These are phyloP conservation scores for Apiotrichum akiyoshidainum DNA, from an alignment of 1,284 basidiomycete species.

Conservation along the genomic window DNA sequence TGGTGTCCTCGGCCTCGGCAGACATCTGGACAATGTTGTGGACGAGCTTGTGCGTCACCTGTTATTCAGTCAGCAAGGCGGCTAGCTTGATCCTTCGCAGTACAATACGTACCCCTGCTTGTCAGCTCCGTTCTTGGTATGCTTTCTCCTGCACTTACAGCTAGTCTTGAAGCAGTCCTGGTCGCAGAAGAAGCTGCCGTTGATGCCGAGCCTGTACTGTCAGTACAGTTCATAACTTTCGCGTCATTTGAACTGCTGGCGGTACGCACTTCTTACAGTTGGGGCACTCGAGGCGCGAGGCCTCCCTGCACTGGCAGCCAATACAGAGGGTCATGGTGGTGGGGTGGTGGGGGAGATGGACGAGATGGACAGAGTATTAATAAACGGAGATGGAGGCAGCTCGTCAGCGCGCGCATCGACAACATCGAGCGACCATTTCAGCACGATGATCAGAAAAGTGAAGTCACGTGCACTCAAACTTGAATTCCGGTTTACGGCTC, in stretches of 20 bases:
- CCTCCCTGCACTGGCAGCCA: slow-evolving; percentile 47
- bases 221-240: background rate
- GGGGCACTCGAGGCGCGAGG: slow-evolving; percentile 49
- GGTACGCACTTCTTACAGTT: slow-evolving; percentile 49
- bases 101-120: background rate
- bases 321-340: slow-evolving; percentile 30
- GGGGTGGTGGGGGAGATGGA: background rate
- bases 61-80: slow-evolving; percentile 3
- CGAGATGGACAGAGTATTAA: too few species aligned
- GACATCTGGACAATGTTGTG: slow-evolving; percentile 48
- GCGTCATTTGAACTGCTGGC: too few species aligned
- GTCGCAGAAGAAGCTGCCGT: slow-evolving; percentile 52
- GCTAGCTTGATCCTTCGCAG: background rate
- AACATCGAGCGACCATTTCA: too few species aligned
- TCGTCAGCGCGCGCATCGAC: too few species aligned
- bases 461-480: too few species aligned
- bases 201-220: slow-evolving; percentile 45
- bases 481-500: too few species aligned
- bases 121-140: slow-evolving; percentile 3
- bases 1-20: slow-evolving; percentile 35
- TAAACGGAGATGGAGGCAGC: too few species aligned
- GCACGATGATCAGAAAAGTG: too few species aligned
- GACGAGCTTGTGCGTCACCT: slow-evolving; percentile 46
- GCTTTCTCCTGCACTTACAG: slow-evolving; percentile 38
- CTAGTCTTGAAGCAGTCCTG: slow-evolving; percentile 53